Evolutionary conservation across 2,329 filamentous ascomycete genomes (phyloP).

Genomic region (Calonectria montana): DNA sequence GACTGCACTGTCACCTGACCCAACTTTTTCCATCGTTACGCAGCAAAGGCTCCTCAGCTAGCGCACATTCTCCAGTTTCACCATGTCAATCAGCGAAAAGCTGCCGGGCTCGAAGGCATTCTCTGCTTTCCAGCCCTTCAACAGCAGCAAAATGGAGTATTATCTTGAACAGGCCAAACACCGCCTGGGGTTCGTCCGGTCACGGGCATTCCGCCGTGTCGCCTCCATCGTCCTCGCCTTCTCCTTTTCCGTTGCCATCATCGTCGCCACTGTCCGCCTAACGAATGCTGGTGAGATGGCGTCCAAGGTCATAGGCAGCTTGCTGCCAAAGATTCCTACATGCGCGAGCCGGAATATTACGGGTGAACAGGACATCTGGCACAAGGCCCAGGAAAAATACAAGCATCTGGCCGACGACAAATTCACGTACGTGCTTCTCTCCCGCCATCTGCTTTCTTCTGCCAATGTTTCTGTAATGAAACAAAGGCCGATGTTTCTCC

Average conservation of each 20-base stretch:
- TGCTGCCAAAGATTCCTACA: slow-evolving; percentile 30
- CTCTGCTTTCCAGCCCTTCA: not conserved
- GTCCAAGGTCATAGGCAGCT: slow-evolving; percentile 29
- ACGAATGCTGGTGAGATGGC: slow-evolving; percentile 32
- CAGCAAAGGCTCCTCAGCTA: not conserved
- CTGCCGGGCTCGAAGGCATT: not conserved
- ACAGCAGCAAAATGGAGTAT: not conserved
- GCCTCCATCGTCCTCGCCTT: slow-evolving; percentile 25
- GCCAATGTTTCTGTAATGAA: not conserved
- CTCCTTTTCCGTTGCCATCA: slow-evolving; percentile 22
- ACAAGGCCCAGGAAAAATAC: slow-evolving; percentile 39
- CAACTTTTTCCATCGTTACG: not conserved
- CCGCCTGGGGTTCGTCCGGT: slow-evolving; percentile 27
- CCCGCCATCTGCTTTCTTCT: not conserved
- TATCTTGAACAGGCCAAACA: slow-evolving; percentile 20
- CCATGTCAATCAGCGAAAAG: not conserved
- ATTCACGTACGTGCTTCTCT: slow-evolving; percentile 42
- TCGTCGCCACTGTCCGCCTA: slow-evolving; percentile 30
- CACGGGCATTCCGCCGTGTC: slow-evolving; percentile 32
- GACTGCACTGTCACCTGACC: not conserved
- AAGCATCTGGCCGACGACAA: slow-evolving; percentile 42
- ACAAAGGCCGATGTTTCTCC: too few relatives aligned
- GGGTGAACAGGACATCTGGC: slow-evolving; percentile 33
- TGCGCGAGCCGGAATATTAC: slow-evolving; percentile 32
- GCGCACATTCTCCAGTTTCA: not conserved